Evolutionary conservation across 2,329 filamentous ascomycete species (phyloP), one percentile per base, ranked within the genome.

Genomic region (Fusarium sp.): DNA sequence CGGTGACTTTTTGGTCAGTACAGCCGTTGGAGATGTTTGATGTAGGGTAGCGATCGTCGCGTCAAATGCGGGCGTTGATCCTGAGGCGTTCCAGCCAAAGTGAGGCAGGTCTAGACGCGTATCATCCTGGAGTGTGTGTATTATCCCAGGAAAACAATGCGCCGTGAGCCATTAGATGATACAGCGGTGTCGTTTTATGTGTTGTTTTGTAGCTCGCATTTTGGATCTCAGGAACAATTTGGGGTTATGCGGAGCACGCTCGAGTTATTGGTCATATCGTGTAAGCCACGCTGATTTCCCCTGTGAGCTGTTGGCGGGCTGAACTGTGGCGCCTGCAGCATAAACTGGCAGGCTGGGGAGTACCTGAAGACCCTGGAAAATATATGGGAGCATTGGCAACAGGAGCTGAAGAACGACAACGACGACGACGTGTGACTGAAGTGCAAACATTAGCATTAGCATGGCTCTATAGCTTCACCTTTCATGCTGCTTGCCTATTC

Each of bases 1-100:
- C 62, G 65, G 64, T 60, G 75, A 78, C 72, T 76, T 72, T 68
- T 77, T 74, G 45, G 73, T 67, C 69, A 60, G 33, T 69, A 31
- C 54, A 57, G 35, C 61, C 48, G 37, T 61, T 58, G 68, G 59
- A 72, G 57, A 66, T 69, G 65, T 75, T 64, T 63, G 65, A 64
- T 75, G 66, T 54, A 74, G 72, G 72, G 72, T 74, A 74, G 57
- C 18, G 27, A 58, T 35, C 24, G 22, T 35, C 39, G 37, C 29
- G 11, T 31, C 45, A 31, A 48, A 11, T 20, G 27, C 24, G 22
- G 45, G 33, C n/a, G 24, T 63, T 39, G 27, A 52, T 56, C 52
- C 52, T 35, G 52, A 56, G 56, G 33, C 35, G 33, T 58, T 24
- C 35, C 33, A 37, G 16, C 33, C 33, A n/a, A 6, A 39, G 35